Conservation (phyloP, 306 rosid genomes). For the Inga laurina region DNA sequence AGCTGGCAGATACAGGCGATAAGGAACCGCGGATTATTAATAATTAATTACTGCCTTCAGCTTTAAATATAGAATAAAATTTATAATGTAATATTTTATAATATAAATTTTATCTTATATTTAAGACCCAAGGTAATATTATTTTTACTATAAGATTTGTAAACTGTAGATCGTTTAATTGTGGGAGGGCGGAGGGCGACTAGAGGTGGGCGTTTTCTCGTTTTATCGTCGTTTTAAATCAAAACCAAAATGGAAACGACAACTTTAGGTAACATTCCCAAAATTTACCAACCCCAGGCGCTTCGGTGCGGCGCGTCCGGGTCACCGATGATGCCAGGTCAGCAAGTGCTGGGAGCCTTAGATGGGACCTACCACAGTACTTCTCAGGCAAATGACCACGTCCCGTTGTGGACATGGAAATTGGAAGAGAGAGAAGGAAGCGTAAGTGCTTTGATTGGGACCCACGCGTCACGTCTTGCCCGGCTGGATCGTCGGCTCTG, state of each 20-base stretch:
- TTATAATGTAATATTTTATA: no score
- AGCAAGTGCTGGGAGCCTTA: background rate
- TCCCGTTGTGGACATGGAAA: background rate
- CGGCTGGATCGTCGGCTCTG: slow-evolving; percentile 47
- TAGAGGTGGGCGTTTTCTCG: background rate
- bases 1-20: background rate
- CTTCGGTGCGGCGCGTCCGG: slow-evolving; percentile 30
- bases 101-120: no score
- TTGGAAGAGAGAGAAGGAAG: slow-evolving; percentile 33
- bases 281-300: background rate
- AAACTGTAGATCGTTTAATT: background rate
- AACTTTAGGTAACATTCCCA: background rate
- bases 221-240: background rate
- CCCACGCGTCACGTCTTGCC: slow-evolving; percentile 55
- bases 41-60: no score
- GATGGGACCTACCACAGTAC: slow-evolving; percentile 31
- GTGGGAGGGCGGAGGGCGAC: background rate
- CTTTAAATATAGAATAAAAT: no score
- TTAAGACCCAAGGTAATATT: no score
- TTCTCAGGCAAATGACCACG: background rate
- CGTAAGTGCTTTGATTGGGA: slow-evolving; percentile 28
- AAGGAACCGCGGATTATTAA: background rate
- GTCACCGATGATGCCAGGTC: slow-evolving; percentile 9
- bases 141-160: background rate
- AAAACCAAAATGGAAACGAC: background rate